Conservation (phyloP, 176 grass and related monocot species). For the Phoenix dactylifera region DNA sequence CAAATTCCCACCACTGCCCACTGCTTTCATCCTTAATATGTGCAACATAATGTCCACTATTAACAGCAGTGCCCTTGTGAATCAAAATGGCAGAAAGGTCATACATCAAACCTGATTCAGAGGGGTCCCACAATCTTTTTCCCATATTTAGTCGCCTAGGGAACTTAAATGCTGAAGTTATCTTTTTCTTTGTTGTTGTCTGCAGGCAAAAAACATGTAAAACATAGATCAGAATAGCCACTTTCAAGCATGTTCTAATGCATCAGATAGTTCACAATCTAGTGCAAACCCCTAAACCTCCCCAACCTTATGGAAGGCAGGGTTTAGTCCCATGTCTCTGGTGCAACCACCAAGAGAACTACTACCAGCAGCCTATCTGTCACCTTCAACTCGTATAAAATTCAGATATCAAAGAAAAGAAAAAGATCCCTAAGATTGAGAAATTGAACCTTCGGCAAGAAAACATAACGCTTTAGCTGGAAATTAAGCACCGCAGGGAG, state of each 20-base stretch:
- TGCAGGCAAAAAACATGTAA: slow-evolving; percentile 18
- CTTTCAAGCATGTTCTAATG: too few relatives aligned
- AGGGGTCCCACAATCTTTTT: slow-evolving; percentile 50
- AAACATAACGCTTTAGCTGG: slow-evolving; percentile 88
- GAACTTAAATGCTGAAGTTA: slow-evolving; percentile 94
- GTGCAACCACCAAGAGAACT: too few relatives aligned
- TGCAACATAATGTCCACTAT: slow-evolving; percentile 95
- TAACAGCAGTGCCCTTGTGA: slow-evolving; percentile 90
- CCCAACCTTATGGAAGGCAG: too few relatives aligned
- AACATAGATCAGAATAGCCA: background rate
- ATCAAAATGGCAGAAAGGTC: slow-evolving; percentile 84
- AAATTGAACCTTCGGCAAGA: slow-evolving; percentile 76
- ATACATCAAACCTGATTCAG: slow-evolving; percentile 50
- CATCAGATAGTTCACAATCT: too few relatives aligned
- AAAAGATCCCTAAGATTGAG: slow-evolving; percentile 7
- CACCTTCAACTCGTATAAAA: too few relatives aligned
- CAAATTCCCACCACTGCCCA: slow-evolving; percentile 96
- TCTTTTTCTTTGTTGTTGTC: slow-evolving; percentile 98
- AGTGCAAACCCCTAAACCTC: too few relatives aligned
- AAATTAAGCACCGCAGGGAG: slow-evolving; percentile 90
- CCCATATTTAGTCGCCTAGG: slow-evolving; percentile 60
- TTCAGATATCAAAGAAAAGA: slow-evolving; percentile 2
- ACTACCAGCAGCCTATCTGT: too few relatives aligned
- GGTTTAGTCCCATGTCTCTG: too few relatives aligned
- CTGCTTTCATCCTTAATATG: slow-evolving; percentile 95